Base-by-base conservation (phyloP, 352 stramenopile genomes). In the Globisporangium sylvaticum region DNA sequence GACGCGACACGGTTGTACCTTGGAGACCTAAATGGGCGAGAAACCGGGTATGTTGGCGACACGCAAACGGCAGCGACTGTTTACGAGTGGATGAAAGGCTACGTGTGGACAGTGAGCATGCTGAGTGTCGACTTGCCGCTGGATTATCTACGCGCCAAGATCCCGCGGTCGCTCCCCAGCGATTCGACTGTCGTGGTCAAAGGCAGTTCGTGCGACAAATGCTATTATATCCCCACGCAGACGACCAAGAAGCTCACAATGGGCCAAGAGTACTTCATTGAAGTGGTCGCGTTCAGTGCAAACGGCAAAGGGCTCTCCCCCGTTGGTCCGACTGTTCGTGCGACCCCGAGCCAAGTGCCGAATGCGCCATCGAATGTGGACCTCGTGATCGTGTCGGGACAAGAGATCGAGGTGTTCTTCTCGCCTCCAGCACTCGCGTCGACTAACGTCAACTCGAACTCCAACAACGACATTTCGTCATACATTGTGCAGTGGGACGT, bases 401-500 rank as follows among this genome's bases (percentile, higher is more conserved):
- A 83, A 25, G 83, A 96, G 61, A 71, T 98, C 10, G 83, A 97
- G 63, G 88, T 98, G 4, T 93, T 89, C 56, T 98, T 98, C 73
- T 88, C 80, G 32, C 84, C 92, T 34, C 94, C 93, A 3, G 52
- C 74, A 0, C 62, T 91, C 3, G 69, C 76, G 10, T 75, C 70
- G 0, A 76, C 76, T 32, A 90, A 80, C 62, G 75, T 88, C 52
- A 84, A 75, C 39, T 80, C 84, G 10, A 81, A 82, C 46, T 86
- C 88, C 58, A 92, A 94, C 73, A 91, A 83, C 63, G 88, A 96
- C 58, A 97, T 98, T 48, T 83, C 78, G 42, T 80, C 83, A 1
- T 98, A 97, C 68, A 84, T 94, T 57, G 76, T 97, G 7, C 91
- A 98, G 73, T 98, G 91, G 91, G 89, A 97, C 62, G 75, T 82